Percentiles rank a stretch among this genome's conserved stretches.
Conservation (phyloP, 2,329 filamentous ascomycete genomes). For the Huntiella bhutanensis region DNA sequence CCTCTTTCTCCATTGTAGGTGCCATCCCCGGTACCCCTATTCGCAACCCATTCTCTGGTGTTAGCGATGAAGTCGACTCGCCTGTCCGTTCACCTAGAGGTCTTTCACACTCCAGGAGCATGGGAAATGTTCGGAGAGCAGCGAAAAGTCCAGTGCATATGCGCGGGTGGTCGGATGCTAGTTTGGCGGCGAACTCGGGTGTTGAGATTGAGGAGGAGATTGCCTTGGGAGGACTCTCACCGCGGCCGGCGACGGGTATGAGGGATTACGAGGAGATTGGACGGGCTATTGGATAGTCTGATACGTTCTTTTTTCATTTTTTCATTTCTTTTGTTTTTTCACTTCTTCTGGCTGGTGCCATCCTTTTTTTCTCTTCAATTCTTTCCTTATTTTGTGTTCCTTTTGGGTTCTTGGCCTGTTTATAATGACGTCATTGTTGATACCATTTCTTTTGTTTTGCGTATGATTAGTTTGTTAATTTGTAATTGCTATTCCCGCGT, state of each 20-base stretch:
- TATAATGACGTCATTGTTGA: not conserved
- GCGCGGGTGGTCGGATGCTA: constrained; percentile 25
- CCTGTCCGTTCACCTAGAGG: not conserved
- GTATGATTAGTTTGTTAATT: not conserved
- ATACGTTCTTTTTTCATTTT: not conserved
- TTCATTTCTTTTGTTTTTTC: not conserved
- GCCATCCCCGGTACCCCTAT: constrained; percentile 18
- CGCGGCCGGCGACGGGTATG: constrained; percentile 22
- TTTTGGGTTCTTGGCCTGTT: not conserved
- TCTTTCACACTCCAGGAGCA: constrained; percentile 2
- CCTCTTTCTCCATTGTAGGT: constrained; percentile 27
- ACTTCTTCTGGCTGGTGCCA: not conserved
- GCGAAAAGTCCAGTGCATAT: constrained; percentile 14
- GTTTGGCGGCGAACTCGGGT: constrained; percentile 21
- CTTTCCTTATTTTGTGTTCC: constrained; percentile 1
- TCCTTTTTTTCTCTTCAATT: not conserved
- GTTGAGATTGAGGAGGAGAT: constrained; percentile 25
- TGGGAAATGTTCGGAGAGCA: constrained; percentile 7
- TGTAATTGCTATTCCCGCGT: not conserved
- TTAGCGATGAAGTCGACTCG: not conserved
- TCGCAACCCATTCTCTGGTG: not conserved
- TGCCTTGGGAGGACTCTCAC: constrained; percentile 27
- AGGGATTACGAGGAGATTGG: constrained; percentile 29
- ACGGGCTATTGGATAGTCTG: constrained; percentile 22
- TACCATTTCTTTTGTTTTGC: constrained; percentile 1